Percentiles rank a stretch among this genome's conserved stretches.
These are phyloP conservation scores for Penicillium paxilli DNA, from an alignment of 495 filamentous ascomycete genomes.

Conservation along the genomic window DNA sequence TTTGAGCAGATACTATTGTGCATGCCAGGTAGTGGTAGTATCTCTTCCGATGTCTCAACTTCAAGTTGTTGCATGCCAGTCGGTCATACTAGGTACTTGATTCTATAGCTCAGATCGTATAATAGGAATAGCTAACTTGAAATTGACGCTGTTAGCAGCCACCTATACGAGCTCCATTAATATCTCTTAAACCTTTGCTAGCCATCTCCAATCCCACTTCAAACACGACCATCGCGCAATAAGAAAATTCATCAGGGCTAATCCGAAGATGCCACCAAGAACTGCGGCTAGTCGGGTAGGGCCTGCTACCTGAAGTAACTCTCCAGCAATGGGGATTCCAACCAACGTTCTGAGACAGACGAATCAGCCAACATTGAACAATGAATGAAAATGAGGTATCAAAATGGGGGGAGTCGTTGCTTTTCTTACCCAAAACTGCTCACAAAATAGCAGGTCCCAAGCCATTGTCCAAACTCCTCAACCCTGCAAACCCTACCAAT, in stretches of 20 bases:
- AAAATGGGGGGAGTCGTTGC: not conserved
- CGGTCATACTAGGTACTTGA: not conserved
- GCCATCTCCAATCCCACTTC: slow-evolving; percentile 8
- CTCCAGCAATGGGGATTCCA: slow-evolving; percentile 9
- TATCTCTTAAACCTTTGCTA: not conserved
- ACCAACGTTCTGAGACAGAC: slow-evolving; percentile 1
- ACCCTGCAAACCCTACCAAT: slow-evolving; percentile 58
- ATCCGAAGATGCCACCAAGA: slow-evolving; percentile 4
- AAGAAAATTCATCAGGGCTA: not conserved
- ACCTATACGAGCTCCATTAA: too few species aligned
- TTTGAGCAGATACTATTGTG: slow-evolving; percentile 1
- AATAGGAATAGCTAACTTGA: too few species aligned
- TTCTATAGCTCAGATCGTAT: too few species aligned
- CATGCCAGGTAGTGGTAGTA: too few species aligned
- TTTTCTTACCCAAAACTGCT: slow-evolving; percentile 55
- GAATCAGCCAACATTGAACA: too few species aligned
- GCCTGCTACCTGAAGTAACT: slow-evolving; percentile 7
- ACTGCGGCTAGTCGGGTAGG: slow-evolving; percentile 4
- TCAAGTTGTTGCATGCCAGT: not conserved
- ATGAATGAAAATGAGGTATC: not conserved
- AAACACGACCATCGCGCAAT: slow-evolving; percentile 10
- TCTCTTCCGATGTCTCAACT: not conserved
- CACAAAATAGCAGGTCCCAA: slow-evolving; percentile 60
- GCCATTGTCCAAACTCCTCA: slow-evolving; percentile 61
- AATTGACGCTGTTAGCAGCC: too few species aligned